Evolutionary conservation across 805 yeast species (phyloP), one percentile per base, ranked within the genome.

Genomic region (Clavispora carvajalis): DNA sequence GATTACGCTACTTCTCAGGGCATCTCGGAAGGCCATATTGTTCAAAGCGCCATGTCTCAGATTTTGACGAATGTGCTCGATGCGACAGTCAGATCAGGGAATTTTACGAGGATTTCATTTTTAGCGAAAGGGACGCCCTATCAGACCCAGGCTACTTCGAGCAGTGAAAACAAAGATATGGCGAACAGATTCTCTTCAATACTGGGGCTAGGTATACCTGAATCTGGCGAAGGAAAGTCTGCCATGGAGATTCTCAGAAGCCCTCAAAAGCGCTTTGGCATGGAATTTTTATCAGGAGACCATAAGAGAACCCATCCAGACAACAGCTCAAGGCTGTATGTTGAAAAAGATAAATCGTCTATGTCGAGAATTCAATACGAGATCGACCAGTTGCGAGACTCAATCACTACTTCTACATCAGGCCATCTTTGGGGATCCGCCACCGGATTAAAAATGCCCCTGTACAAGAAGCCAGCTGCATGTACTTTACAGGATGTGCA

Each of bases 381-480:
- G n/a, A 29, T 37, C 11, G 35, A 37, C 18, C 39, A 30, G 35
- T 28, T 37, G 10, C 18, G 34, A 11, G 22, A 22, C 21, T 37
- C 39, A 28, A 37, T 37, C 19, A 18, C 33, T 26, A 22, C 30
- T 12, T 40, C 36, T 25, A 30, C 29, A 11, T 36, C 37, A 2
- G 23, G 37, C 7, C 37, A 38, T 11, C 21, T 31, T 11, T 41
- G 40, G 40, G 35, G 33, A 16, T 30, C 40, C 3, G 26, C 21
- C 9, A 22, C 38, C 15, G 41, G 41, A 9, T 24, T 50, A 23
- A 48, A 44, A 28, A 48, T 50, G 54, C 54, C 54, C 6, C 46
- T 38, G 35, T 50, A 50, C 35, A 45, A 37, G 33, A 46, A 39
- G 21, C 52, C 49, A 4, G 9, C 26, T 6, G 36, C 5, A 10